Conservation (phyloP, 805 yeast genomes). For the Candida awuae region DNA sequence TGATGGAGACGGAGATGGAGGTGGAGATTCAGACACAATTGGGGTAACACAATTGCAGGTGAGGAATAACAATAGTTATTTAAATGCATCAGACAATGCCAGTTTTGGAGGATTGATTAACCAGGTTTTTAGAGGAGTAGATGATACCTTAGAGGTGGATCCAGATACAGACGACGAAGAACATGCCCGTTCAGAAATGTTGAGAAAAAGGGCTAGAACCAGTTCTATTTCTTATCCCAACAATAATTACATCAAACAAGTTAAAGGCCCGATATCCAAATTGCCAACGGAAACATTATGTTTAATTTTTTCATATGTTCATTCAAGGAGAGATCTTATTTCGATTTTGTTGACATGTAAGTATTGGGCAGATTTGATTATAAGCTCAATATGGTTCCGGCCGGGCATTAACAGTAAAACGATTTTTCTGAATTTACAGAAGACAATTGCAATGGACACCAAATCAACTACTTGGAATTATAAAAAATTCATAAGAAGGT, state of each 20-base stretch:
- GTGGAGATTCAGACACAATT: conserved; percentile 1
- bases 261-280: conserved; percentile 31
- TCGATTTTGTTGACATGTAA: conserved; percentile 66
- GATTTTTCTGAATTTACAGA: conserved; percentile 45
- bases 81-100: neutral
- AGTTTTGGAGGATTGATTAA: neutral
- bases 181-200: conserved; percentile 23
- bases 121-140: neutral
- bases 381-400: conserved; percentile 81
- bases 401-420: conserved; percentile 55
- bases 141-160: conserved; percentile 14
- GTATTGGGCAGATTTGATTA: conserved; percentile 68
- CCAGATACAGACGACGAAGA: conserved; percentile 29
- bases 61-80: conserved; percentile 11
- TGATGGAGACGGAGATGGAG: neutral
- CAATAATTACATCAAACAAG: neutral
- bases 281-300: conserved; percentile 57
- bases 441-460: conserved; percentile 45
- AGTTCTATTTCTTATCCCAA: conserved; percentile 8
- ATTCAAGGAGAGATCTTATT: conserved; percentile 51
- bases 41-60: conserved; percentile 18
- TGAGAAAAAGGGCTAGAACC: conserved; percentile 21
- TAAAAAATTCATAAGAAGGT: conserved; percentile 61
- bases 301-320: conserved; percentile 57
- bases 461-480: conserved; percentile 55